Percentiles rank a stretch among this genome's conserved stretches.
Conservation (phyloP, 495 filamentous ascomycete species). For the Aspergillus bertholletiae region DNA sequence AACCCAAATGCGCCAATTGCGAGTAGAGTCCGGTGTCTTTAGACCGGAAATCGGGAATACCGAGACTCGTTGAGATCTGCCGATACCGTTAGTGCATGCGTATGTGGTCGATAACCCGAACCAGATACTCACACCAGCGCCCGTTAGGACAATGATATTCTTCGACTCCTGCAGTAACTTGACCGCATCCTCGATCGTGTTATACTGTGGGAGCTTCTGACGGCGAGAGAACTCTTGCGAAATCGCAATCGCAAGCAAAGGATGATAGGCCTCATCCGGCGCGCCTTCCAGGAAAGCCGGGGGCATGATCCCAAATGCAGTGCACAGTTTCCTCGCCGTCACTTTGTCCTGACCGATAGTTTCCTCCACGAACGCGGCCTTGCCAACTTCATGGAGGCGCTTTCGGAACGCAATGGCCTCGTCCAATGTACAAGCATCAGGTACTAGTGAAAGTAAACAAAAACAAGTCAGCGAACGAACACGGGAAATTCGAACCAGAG, state of each 20-base stretch:
- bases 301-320: slow-evolving; percentile 83
- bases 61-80: slow-evolving; percentile 70
- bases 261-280: slow-evolving; percentile 70
- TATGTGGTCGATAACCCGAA: neutral
- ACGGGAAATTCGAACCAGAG: slow-evolving; percentile 3
- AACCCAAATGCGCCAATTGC: slow-evolving; percentile 69
- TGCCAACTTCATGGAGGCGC: slow-evolving; percentile 69
- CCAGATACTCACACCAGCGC: slow-evolving; percentile 64
- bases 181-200: slow-evolving; percentile 85
- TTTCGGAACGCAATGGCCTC: slow-evolving; percentile 67
- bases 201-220: slow-evolving; percentile 75
- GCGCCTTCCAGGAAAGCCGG: slow-evolving; percentile 73
- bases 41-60: slow-evolving; percentile 68
- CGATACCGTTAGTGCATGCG: neutral
- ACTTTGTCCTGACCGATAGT: slow-evolving; percentile 66
- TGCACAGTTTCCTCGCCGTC: slow-evolving; percentile 78
- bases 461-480: slow-evolving; percentile 1
- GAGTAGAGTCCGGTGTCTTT: slow-evolving; percentile 66
- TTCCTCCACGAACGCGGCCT: slow-evolving; percentile 67
- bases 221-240: slow-evolving; percentile 79
- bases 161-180: slow-evolving; percentile 64
- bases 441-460: slow-evolving; percentile 22
- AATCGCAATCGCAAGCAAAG: slow-evolving; percentile 71
- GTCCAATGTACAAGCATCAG: slow-evolving; percentile 67
- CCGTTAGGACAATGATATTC: slow-evolving; percentile 92